phyloP scores from a whole-genome alignment of 1,284 basidiomycete genomes.

The Spongispora temasekensis region DNA sequence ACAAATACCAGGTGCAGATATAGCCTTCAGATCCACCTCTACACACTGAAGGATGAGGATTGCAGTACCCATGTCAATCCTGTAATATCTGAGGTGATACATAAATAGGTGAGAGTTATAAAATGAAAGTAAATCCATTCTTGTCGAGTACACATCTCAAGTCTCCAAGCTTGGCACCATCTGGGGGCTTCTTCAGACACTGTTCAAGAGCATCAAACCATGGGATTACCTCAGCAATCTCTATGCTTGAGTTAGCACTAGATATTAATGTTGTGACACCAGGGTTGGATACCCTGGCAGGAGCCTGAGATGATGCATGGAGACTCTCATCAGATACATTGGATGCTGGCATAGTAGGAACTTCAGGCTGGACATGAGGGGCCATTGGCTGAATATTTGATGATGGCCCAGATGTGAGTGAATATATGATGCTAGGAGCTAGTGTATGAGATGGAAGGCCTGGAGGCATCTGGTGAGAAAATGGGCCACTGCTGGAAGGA shows the following conservation, averaged over 20 bases:
- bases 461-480: background rate
- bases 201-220: background rate
- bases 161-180: background rate
- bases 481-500: no score
- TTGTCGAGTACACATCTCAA: background rate
- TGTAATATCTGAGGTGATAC: background rate
- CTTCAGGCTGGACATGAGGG: background rate
- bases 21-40: background rate
- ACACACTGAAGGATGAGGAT: background rate
- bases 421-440: background rate
- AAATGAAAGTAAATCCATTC: background rate
- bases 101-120: background rate
- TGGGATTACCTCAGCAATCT: background rate
- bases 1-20: background rate
- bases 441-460: background rate
- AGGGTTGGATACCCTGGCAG: no score
- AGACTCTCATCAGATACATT: no score
- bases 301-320: no score
- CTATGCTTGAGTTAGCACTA: background rate
- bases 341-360: no score
- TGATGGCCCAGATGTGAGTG: no score
- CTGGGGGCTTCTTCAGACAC: background rate
- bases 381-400: background rate
- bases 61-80: background rate
- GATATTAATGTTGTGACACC: background rate